Base-by-base conservation (phyloP, 352 stramenopile genomes). In the Phytophthora pini region DNA sequence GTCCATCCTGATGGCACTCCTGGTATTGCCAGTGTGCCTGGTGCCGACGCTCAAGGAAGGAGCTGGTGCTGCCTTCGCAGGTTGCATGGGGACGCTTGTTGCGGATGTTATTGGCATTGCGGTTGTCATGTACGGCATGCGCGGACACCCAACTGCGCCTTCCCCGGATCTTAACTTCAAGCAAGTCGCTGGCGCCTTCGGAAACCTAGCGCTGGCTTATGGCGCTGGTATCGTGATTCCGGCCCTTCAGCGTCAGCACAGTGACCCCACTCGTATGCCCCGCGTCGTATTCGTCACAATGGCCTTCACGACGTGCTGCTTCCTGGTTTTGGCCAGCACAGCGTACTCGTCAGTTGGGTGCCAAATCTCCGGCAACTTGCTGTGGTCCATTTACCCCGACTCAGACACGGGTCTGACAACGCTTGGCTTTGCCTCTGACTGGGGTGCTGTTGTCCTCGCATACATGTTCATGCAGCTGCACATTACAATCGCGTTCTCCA, bases 341-440 rank as follows among this genome's bases (percentile, higher is more conserved):
- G 71, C 67, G 13, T 81, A 77, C 58, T 82, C 70, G 7, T 64
- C 68, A 5, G 58, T 84, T 13, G 75, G 75, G 9, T 73, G 56
- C 20, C 56, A 65, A 15, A 65, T 65, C 31, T 65, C 56, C 6
- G 56, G 58, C 24, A 66, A 66, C 50, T 20, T 66, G 29, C 24
- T 61, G n/a, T 66, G 40, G 40, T 49, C 58, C 6, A 60, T 66
- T 46, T 60, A 66, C 40, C 58, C 47, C 5, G 20, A 66, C 15
- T 36, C 52, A 2, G 49, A 65, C 13, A 64, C 44, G 17, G 56
- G 34, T 10, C 36, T 64, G 26, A 64, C 45, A 17, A 64, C 56
- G 17, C 36, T 64, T 36, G 56, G 56, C 26, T 64, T 64, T 31
- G 32, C 56, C 15, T 64, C 56, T 9, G 36, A 56, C 22, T 64